Evolutionary conservation across 2,329 filamentous ascomycete genomes (phyloP).

Genomic region (Pseudogymnoascus sp.): DNA sequence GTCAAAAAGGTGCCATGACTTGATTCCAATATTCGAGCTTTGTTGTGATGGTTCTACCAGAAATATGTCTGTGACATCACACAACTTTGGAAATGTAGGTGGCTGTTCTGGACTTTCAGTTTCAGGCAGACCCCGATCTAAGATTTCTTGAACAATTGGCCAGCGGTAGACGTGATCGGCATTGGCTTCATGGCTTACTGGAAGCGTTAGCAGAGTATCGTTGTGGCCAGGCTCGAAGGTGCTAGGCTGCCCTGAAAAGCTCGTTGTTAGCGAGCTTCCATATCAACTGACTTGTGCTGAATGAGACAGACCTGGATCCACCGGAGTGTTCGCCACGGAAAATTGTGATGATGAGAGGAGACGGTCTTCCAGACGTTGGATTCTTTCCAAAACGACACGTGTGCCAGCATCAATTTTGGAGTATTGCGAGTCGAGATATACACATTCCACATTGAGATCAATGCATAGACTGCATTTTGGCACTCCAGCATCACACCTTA

Average conservation of each 20-base stretch:
- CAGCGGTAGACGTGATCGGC: constrained; percentile 22
- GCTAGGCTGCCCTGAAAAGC: not conserved
- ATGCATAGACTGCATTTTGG: constrained; percentile 26
- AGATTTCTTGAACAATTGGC: constrained; percentile 20
- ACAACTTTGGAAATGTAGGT: not conserved
- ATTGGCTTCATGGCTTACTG: constrained; percentile 20
- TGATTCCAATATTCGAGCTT: not conserved
- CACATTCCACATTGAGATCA: constrained; percentile 26
- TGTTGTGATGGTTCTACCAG: not conserved
- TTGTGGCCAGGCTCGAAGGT: constrained; percentile 7
- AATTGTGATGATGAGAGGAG: constrained; percentile 16
- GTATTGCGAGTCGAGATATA: constrained; percentile 26
- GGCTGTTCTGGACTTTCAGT: not conserved
- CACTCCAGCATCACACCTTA: constrained; percentile 26
- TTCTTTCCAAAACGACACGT: constrained; percentile 24
- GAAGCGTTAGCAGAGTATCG: constrained; percentile 17
- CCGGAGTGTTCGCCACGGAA: not conserved
- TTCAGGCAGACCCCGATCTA: constrained; percentile 9
- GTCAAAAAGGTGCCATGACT: constrained; percentile 17
- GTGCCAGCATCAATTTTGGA: constrained; percentile 27
- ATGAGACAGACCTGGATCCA: not conserved
- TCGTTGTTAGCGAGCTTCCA: not conserved
- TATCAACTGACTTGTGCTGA: not conserved
- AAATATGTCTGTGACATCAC: constrained; percentile 9
- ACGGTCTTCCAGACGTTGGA: constrained; percentile 27